phyloP scores from a whole-genome alignment of 306 rosid genomes.

The Pterocarpus macrocarpus region DNA sequence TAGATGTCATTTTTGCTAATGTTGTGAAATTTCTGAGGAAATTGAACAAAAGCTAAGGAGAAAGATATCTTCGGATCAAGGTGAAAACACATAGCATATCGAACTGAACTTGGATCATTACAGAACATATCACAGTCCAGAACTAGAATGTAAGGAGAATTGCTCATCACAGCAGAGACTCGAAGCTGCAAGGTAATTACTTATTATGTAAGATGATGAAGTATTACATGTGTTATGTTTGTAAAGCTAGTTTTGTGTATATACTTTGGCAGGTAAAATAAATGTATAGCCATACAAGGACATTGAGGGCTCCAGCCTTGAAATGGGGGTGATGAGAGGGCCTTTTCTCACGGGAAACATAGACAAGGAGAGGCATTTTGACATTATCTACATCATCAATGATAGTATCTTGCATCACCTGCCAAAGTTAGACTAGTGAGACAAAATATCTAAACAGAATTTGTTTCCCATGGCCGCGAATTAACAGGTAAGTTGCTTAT shows the following conservation, averaged over 20 bases:
- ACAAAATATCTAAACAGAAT: background rate
- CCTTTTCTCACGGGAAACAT: conserved; percentile 70
- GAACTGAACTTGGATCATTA: conserved; percentile 70
- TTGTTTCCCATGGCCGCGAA: background rate
- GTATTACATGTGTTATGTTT: conserved; percentile 33
- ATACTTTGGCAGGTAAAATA: conserved; percentile 3
- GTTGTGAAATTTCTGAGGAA: conserved; percentile 69
- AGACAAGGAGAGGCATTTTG: conserved; percentile 68
- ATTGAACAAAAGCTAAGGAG: conserved; percentile 72
- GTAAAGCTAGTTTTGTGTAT: conserved; percentile 10
- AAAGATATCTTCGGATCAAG: conserved; percentile 72
- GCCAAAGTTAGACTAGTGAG: conserved; percentile 25
- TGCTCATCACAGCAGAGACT: conserved; percentile 73
- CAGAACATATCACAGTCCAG: conserved; percentile 88
- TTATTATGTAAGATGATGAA: background rate
- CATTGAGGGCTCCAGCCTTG: conserved; percentile 86
- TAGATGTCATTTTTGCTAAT: conserved; percentile 70
- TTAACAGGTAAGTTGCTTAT: background rate
- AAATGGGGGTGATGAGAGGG: conserved; percentile 62
- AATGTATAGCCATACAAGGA: conserved; percentile 55
- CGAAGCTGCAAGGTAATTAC: conserved; percentile 60
- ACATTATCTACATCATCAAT: conserved; percentile 31
- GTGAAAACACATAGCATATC: conserved; percentile 77
- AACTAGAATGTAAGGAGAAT: conserved; percentile 69
- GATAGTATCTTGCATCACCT: conserved; percentile 53